These are phyloP conservation scores for Golubevia pallescens DNA, from an alignment of 1,284 basidiomycete genomes.

Conservation along the genomic window DNA sequence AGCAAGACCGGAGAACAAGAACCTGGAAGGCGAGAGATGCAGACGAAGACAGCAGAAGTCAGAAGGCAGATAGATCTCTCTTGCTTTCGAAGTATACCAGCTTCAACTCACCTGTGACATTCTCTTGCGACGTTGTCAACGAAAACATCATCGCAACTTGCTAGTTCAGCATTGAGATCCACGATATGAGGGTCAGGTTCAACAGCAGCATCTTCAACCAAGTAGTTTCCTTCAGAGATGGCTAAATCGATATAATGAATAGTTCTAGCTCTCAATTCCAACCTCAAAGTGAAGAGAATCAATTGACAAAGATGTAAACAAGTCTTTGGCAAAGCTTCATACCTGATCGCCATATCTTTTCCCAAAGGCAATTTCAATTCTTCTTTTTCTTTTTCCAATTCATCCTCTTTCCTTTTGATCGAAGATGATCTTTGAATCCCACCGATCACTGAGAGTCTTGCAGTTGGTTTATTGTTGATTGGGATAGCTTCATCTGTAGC, in stretches of 20 bases:
- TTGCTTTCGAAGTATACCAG: too few relatives aligned
- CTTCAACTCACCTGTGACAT: slow-evolving; percentile 11
- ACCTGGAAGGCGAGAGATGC: not conserved
- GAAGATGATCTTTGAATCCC: too few relatives aligned
- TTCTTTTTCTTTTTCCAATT: slow-evolving; percentile 58
- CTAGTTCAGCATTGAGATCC: slow-evolving; percentile 83
- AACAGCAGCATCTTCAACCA: slow-evolving; percentile 77
- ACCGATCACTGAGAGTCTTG: too few relatives aligned
- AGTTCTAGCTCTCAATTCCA: slow-evolving; percentile 84
- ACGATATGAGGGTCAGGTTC: slow-evolving; percentile 90
- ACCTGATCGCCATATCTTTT: slow-evolving; percentile 80
- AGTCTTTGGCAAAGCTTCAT: slow-evolving; percentile 82
- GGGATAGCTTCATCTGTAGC: slow-evolving; percentile 60
- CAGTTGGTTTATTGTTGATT: not conserved
- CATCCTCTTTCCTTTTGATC: not conserved
- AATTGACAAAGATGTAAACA: slow-evolving; percentile 86
- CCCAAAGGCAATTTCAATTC: slow-evolving; percentile 78
- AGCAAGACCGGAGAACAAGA: slow-evolving; percentile 81
- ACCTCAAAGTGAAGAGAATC: slow-evolving; percentile 84
- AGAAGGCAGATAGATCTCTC: slow-evolving; percentile 1
- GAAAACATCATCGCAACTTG: slow-evolving; percentile 74
- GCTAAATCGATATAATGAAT: slow-evolving; percentile 82
- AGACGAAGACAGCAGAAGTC: slow-evolving; percentile 3
- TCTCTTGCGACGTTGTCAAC: slow-evolving; percentile 26
- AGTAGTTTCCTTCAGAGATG: slow-evolving; percentile 79